Evolutionary conservation across 176 grass and related monocot genomes (phyloP), one percentile per base, ranked within the genome.

Genomic region (Elaeis guineensis): DNA sequence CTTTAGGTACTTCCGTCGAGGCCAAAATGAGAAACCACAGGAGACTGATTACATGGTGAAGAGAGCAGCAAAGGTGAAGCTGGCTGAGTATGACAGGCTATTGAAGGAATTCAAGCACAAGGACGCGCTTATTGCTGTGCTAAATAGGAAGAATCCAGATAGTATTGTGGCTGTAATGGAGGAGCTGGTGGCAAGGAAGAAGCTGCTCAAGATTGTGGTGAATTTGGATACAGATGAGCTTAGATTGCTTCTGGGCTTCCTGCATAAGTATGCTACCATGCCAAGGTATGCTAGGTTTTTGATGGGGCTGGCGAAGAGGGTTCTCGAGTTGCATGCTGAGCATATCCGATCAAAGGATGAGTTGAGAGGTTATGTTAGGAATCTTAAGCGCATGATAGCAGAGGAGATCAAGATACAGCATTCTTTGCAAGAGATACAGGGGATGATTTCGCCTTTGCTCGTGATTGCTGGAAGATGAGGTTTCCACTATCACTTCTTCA

Each of bases 381-480:
- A 85, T 66, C 75, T 88, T 11, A 85, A 84, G 44, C 71, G 81
- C 21, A 71, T 88, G 75, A 55, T 85, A 61, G 51, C 61, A 3
- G 81, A 97, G 65, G 92, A 97, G 69, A 87, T 97, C 49, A 32
- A 80, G 69, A 78, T 91, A 82, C 92, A 97, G 53, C 84, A 72
- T 52, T 85, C 81, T 3, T 72, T 97, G 78, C 92, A 80, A 75
- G 84, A 64, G 49, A 85, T 97, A 72, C 92, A 91, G 77, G 92
- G 87, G 15, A 97, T 97, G 87, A 78, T 97, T 55, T 91, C 84
- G 12, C 81, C 92, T 67, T 77, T 97, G 69, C 81, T 97, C 26
- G 65, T 65, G 24, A 79, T 88, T 75, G 84, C 92, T 25, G 78
- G 76, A 75, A 82, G 65, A 67, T 83, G 69, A 97, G 64, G 39